Conservation (phyloP, 1,284 basidiomycete species). For the Leccinum huronense region DNA sequence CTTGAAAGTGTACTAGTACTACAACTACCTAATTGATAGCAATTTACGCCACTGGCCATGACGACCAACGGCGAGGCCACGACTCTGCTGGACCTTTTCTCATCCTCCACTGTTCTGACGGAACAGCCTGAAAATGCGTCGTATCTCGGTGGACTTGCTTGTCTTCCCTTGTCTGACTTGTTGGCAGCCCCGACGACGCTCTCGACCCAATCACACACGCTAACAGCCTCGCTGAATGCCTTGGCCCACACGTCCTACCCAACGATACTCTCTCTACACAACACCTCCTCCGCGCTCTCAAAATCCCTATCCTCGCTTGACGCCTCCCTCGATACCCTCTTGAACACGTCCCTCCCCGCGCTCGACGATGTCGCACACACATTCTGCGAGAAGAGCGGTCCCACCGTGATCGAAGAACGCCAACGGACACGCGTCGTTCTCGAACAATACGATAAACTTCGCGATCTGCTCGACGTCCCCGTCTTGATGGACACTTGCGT, state of each 20-base stretch:
- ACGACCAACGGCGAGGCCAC: constrained; percentile 24
- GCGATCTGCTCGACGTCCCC: constrained; percentile 88
- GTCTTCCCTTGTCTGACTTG: constrained; percentile 64
- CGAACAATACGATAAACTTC: constrained; percentile 88
- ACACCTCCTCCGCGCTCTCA: constrained; percentile 66
- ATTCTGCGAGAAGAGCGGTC: constrained; percentile 59
- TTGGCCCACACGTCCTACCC: constrained; percentile 87
- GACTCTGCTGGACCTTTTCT: constrained; percentile 30
- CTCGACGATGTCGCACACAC: constrained; percentile 67
- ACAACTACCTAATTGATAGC: neutral
- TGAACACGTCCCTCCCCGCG: constrained; percentile 65
- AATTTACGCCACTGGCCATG: constrained; percentile 19
- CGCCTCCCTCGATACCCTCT: constrained; percentile 62
- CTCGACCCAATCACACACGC: constrained; percentile 76
- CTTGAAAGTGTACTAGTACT: neutral
- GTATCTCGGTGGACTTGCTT: constrained; percentile 66
- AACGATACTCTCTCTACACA: constrained; percentile 82
- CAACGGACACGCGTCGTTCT: constrained; percentile 76
- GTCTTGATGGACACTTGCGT: constrained; percentile 89
- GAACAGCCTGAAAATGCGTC: constrained; percentile 36
- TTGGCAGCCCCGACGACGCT: constrained; percentile 70
- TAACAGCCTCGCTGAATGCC: constrained; percentile 84
- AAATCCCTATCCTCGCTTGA: constrained; percentile 64
- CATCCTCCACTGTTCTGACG: constrained; percentile 18
- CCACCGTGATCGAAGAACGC: constrained; percentile 60